Evolutionary conservation across 2,329 filamentous ascomycete genomes (phyloP).

Genomic region (Aspergillus transmontanensis): DNA sequence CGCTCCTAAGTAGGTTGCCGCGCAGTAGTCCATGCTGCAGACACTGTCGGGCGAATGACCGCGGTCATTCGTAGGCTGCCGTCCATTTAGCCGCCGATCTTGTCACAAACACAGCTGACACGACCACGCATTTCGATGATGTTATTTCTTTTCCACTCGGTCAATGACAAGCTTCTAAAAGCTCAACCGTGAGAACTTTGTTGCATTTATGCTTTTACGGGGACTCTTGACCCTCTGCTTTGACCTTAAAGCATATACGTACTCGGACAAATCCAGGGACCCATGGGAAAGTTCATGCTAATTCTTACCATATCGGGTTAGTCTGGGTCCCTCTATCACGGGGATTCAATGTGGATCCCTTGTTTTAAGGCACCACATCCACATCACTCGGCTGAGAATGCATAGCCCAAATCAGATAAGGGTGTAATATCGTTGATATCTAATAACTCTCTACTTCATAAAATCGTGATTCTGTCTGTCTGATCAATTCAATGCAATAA

Average conservation of each 20-base stretch:
- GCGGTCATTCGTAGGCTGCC: slow-evolving; percentile 9
- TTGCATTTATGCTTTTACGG: neutral
- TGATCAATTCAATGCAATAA: neutral
- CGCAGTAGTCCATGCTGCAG: neutral
- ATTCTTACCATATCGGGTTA: slow-evolving; percentile 1
- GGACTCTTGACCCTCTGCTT: neutral
- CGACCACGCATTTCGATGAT: neutral
- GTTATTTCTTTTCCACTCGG: neutral
- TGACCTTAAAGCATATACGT: neutral
- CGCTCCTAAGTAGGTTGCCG: neutral
- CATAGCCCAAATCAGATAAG: neutral
- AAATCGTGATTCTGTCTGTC: too few species aligned
- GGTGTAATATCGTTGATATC: neutral
- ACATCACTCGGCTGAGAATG: neutral
- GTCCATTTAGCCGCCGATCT: neutral
- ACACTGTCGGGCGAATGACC: slow-evolving; percentile 7
- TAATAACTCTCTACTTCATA: neutral
- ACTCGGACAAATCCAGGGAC: neutral
- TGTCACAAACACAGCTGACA: neutral
- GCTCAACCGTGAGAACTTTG: neutral
- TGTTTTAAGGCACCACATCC: neutral
- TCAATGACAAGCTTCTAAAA: neutral
- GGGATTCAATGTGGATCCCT: neutral
- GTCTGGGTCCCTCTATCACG: neutral
- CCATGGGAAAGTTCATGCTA: neutral